phyloP scores from a whole-genome alignment of 1,284 basidiomycete species.

The Irpex sp. region DNA sequence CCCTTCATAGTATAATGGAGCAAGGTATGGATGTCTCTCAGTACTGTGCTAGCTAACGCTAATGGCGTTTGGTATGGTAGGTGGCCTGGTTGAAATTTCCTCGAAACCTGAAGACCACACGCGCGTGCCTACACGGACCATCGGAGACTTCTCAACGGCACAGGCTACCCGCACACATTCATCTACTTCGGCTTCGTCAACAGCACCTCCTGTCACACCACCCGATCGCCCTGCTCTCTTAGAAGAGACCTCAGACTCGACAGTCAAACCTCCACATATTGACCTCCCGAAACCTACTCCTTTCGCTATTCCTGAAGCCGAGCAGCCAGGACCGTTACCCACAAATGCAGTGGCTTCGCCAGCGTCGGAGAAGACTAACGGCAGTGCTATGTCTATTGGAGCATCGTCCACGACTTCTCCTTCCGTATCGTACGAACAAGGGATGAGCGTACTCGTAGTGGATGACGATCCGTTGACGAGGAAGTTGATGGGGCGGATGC shows the following conservation, averaged over 20 bases:
- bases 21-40: constrained; percentile 42
- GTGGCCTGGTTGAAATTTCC: constrained; percentile 59
- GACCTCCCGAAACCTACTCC: background rate
- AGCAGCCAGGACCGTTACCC: background rate
- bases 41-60: background rate
- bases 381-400: constrained; percentile 3
- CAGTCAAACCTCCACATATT: constrained; percentile 3
- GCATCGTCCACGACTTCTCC: constrained; percentile 6
- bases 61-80: constrained; percentile 26
- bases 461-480: constrained; percentile 81
- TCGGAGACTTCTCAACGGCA: constrained; percentile 44
- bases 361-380: constrained; percentile 18
- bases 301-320: constrained; percentile 1
- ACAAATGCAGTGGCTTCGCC: background rate
- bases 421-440: constrained; percentile 31
- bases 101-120: constrained; percentile 38
- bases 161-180: constrained; percentile 12
- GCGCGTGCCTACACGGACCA: constrained; percentile 41
- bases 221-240: background rate
- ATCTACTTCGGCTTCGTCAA: constrained; percentile 13
- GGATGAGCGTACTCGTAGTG: constrained; percentile 66
- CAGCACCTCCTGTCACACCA: constrained; percentile 3
- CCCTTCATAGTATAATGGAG: constrained; percentile 66
- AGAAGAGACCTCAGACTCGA: constrained; percentile 3
- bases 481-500: constrained; percentile 78